Evolutionary conservation across 140 eudicot species (phyloP).

Genomic region (Erigeron philadelphicus): DNA sequence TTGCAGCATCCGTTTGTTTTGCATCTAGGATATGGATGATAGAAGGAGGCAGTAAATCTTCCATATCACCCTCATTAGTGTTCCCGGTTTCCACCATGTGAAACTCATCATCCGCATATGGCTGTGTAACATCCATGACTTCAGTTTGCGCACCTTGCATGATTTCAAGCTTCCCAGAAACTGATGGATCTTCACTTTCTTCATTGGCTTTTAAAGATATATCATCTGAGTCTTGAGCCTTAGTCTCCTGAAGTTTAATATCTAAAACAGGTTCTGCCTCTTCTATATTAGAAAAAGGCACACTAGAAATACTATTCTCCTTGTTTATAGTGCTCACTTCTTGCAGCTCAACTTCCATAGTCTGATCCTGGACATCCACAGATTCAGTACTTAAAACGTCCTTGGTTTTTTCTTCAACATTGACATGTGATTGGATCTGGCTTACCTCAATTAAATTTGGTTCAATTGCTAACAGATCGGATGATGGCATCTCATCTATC

Average conservation of each 20-base stretch:
- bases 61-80: constrained; percentile 19
- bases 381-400: constrained; percentile 11
- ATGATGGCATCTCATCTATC: constrained; percentile 2
- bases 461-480: constrained; percentile 13
- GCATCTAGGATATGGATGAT: constrained; percentile 15
- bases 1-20: constrained; percentile 17
- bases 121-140: constrained; percentile 23
- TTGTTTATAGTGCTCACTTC: constrained; percentile 8
- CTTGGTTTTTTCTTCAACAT: not conserved
- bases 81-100: constrained; percentile 12
- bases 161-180: constrained; percentile 24
- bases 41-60: constrained; percentile 25
- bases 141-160: constrained; percentile 23
- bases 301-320: constrained; percentile 16
- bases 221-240: constrained; percentile 21
- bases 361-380: constrained; percentile 18
- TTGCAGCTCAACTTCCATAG: constrained; percentile 28
- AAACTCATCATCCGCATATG: constrained; percentile 22
- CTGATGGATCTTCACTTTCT: constrained; percentile 19
- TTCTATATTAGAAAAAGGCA: constrained; percentile 16
- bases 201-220: constrained; percentile 12
- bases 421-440: too few relatives aligned
- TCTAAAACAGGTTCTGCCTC: constrained; percentile 32
- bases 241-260: constrained; percentile 22
- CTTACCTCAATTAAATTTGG: constrained; percentile 25